Evolutionary conservation across 768 basidiomycete species (phyloP).

Genomic region (Piloderma croceum): DNA sequence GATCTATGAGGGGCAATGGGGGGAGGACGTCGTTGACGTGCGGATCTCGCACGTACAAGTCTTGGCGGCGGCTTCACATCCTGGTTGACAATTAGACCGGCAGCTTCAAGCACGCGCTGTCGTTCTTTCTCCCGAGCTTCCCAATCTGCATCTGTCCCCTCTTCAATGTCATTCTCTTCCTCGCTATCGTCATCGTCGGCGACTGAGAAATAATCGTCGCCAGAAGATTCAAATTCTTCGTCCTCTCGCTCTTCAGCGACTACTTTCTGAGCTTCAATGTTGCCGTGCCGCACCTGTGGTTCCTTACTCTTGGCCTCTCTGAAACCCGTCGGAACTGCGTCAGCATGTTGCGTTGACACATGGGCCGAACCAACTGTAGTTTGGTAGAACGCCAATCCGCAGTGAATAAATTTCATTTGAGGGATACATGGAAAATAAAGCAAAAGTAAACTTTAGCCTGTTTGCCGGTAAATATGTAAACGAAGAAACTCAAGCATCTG

Average conservation of each 20-base stretch:
- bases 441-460: slow-evolving; percentile 79
- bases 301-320: too few species aligned
- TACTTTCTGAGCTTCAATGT: too few species aligned
- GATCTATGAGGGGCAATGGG: slow-evolving; percentile 18
- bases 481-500: slow-evolving; percentile 9
- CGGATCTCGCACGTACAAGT: slow-evolving; percentile 27
- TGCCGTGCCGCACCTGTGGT: too few species aligned
- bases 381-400: too few species aligned
- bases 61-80: slow-evolving; percentile 48
- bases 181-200: slow-evolving; percentile 37
- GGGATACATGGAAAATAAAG: slow-evolving; percentile 34
- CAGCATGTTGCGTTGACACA: too few species aligned
- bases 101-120: slow-evolving; percentile 79
- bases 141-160: slow-evolving; percentile 46
- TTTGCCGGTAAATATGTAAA: slow-evolving; percentile 49
- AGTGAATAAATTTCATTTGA: slow-evolving; percentile 10
- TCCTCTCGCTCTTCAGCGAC: too few species aligned
- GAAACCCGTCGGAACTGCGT: too few species aligned
- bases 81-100: slow-evolving; percentile 73
- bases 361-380: too few species aligned
- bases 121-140: slow-evolving; percentile 69
- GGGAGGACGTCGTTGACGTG: slow-evolving; percentile 21
- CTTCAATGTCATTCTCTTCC: slow-evolving; percentile 28
- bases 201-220: slow-evolving; percentile 41
- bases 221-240: slow-evolving; percentile 24